Evolutionary conservation across 768 basidiomycete species (phyloP).

Genomic region (Lactifluus pinguis): DNA sequence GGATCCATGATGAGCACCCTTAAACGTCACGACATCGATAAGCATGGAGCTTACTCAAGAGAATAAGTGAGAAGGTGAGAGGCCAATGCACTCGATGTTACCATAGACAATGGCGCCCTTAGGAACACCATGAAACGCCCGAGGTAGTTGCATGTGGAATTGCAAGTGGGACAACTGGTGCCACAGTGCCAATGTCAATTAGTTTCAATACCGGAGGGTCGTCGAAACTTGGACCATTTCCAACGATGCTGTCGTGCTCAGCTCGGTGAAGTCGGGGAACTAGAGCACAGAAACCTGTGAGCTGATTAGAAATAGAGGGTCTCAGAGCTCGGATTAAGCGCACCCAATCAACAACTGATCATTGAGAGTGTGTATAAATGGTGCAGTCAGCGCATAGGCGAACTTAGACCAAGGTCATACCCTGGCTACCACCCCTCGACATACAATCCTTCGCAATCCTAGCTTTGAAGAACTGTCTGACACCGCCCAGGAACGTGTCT

Average conservation of each 20-base stretch:
- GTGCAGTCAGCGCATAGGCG: conserved; percentile 9
- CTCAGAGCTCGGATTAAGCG: background rate
- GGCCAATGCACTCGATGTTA: conserved; percentile 6
- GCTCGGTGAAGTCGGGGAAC: conserved; percentile 13
- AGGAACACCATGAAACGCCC: conserved; percentile 7
- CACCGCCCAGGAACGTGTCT: background rate
- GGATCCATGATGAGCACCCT: conserved; percentile 18
- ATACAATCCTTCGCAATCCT: conserved; percentile 7
- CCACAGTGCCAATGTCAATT: background rate
- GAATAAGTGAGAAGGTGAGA: background rate
- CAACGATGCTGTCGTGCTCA: no score
- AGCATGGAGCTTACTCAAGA: background rate
- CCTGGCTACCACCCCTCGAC: background rate
- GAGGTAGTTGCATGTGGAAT: conserved; percentile 8
- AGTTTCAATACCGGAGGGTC: background rate
- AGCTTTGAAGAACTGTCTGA: background rate
- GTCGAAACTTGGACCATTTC: conserved; percentile 2
- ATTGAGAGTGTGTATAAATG: conserved; percentile 4
- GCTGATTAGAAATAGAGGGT: conserved; percentile 1
- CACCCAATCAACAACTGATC: conserved; percentile 1
- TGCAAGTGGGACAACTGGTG: conserved; percentile 5
- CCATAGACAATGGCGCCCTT: conserved; percentile 1
- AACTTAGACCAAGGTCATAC: conserved; percentile 5
- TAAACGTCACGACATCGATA: background rate
- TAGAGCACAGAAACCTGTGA: background rate